Percentiles rank a stretch among this genome's conserved stretches.
These are phyloP conservation scores for Bauhinia variegata DNA, from an alignment of 306 rosid species.

Conservation along the genomic window DNA sequence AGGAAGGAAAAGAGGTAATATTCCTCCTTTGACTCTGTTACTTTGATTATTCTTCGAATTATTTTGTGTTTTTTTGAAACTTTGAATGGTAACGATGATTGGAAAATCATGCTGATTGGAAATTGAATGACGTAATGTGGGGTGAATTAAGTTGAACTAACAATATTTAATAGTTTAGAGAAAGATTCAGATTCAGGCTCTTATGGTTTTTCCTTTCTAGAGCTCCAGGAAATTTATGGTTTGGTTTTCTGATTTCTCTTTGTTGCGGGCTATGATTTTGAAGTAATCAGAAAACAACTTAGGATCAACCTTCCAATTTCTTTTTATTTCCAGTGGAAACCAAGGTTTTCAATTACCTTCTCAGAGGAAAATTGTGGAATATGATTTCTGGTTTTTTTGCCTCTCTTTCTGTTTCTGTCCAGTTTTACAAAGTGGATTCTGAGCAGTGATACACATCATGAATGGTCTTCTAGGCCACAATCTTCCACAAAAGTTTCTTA, in stretches of 20 bases:
- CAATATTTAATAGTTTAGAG: too few relatives aligned
- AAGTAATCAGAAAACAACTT: background rate
- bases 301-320: background rate
- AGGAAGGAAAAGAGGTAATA: constrained; percentile 80
- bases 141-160: background rate
- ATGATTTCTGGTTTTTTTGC: too few relatives aligned
- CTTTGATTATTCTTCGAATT: constrained; percentile 3
- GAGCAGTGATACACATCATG: too few relatives aligned
- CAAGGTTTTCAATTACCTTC: too few relatives aligned
- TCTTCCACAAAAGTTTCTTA: too few relatives aligned
- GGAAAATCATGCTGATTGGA: constrained; percentile 4
- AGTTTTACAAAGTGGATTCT: too few relatives aligned
- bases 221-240: constrained; percentile 2
- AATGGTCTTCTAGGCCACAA: too few relatives aligned
- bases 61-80: background rate
- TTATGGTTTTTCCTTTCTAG: constrained; percentile 2
- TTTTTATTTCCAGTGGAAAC: too few relatives aligned
- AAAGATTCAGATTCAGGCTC: constrained; percentile 1
- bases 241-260: background rate
- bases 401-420: too few relatives aligned
- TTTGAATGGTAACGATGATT: constrained; percentile 1
- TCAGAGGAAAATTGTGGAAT: too few relatives aligned
- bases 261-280: background rate
- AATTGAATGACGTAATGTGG: constrained; percentile 3
- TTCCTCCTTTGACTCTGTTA: constrained; percentile 18